Evolutionary conservation across 1,139 yeast species (phyloP).

Genomic region (Meyerozyma elateridarum): DNA sequence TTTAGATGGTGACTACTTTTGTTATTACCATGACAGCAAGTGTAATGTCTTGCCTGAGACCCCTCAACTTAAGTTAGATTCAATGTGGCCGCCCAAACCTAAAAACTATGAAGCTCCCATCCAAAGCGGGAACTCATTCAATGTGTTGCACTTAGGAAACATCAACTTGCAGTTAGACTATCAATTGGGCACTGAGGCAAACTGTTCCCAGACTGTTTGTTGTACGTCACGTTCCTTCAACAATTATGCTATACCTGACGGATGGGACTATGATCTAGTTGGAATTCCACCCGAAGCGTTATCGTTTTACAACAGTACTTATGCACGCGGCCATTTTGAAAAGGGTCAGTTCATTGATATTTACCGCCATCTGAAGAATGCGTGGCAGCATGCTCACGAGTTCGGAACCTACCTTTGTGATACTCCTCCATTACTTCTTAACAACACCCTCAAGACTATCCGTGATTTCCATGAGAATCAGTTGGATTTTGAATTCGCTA

Average conservation of each 20-base stretch:
- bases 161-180: constrained; percentile 24
- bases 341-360: constrained; percentile 21
- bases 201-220: constrained; percentile 27
- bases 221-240: constrained; percentile 21
- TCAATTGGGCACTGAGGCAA: constrained; percentile 22
- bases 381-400: constrained; percentile 26
- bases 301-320: constrained; percentile 23
- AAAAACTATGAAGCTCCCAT: constrained; percentile 25
- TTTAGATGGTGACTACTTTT: constrained; percentile 50
- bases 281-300: constrained; percentile 12
- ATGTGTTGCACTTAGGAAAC: constrained; percentile 28
- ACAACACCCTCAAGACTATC: constrained; percentile 24
- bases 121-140: constrained; percentile 15
- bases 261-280: constrained; percentile 15
- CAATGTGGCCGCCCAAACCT: constrained; percentile 35
- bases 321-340: constrained; percentile 19
- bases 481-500: constrained; percentile 21
- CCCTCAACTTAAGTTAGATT: constrained; percentile 33
- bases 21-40: constrained; percentile 41
- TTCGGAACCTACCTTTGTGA: constrained; percentile 31
- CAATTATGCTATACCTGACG: constrained; percentile 9
- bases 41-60: constrained; percentile 42
- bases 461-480: constrained; percentile 20
- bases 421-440: constrained; percentile 24
- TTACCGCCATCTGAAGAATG: constrained; percentile 11